These are phyloP conservation scores for Lotus japonicus DNA, from an alignment of 306 rosid genomes.

Conservation along the genomic window DNA sequence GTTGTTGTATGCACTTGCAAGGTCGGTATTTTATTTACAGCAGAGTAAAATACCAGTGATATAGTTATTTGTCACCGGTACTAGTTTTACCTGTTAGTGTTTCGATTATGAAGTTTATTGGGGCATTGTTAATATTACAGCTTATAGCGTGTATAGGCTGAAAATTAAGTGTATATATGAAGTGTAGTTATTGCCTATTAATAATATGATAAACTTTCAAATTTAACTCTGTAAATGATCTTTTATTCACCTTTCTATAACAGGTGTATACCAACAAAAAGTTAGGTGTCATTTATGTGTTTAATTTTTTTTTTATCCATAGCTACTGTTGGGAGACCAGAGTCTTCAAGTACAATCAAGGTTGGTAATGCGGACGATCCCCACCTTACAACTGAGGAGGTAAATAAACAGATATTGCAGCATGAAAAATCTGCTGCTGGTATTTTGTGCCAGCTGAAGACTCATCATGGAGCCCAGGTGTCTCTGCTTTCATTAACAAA, in stretches of 20 bases:
- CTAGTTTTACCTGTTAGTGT: not conserved
- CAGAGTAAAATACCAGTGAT: not conserved
- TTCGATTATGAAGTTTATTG: slow-evolving; percentile 1
- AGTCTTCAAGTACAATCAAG: slow-evolving; percentile 35
- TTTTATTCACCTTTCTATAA: not conserved
- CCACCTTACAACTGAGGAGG: slow-evolving; percentile 41
- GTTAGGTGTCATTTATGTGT: slow-evolving; percentile 9
- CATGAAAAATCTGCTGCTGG: slow-evolving; percentile 71
- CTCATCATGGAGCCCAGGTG: slow-evolving; percentile 45
- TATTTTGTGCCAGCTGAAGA: slow-evolving; percentile 51
- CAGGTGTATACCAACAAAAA: slow-evolving; percentile 13
- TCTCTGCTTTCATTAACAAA: slow-evolving; percentile 38
- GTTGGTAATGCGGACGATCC: slow-evolving; percentile 28
- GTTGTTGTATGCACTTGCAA: not conserved
- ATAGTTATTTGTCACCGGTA: not conserved
- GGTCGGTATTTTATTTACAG: not conserved
- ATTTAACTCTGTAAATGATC: not conserved
- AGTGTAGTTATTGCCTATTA: not conserved
- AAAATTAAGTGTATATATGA: slow-evolving; percentile 6
- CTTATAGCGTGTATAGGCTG: not conserved
- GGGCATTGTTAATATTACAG: not conserved
- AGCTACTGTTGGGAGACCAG: slow-evolving; percentile 47
- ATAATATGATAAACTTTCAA: slow-evolving; percentile 14
- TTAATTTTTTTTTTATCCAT: slow-evolving; percentile 3
- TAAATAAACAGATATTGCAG: slow-evolving; percentile 45